phyloP scores from a whole-genome alignment of 345 rosid species.

The Noccaea bulbosa region DNA sequence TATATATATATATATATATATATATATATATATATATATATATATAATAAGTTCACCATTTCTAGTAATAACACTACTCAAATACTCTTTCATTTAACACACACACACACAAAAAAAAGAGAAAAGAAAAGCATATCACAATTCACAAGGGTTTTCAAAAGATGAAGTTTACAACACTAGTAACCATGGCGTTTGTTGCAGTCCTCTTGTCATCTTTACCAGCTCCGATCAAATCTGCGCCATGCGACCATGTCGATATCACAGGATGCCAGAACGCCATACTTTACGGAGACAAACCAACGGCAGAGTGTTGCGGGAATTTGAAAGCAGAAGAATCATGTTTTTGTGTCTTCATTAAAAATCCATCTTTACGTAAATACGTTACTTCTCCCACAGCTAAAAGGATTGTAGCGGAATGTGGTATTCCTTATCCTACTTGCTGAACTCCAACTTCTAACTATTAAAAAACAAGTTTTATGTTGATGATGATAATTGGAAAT shows the following conservation, averaged over 20 bases:
- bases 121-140: not conserved
- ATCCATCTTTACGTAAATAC: not conserved
- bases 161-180: conserved; percentile 2
- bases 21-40: not conserved
- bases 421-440: conserved; percentile 11
- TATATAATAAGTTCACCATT: not conserved
- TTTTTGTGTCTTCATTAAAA: conserved; percentile 14
- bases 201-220: not conserved
- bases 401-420: not conserved
- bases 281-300: not conserved
- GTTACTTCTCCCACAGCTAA: not conserved
- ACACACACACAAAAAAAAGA: not conserved
- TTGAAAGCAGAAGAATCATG: conserved; percentile 18
- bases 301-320: not conserved
- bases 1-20: not conserved
- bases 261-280: conserved; percentile 12
- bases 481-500: conserved; percentile 3
- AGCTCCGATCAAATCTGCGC: not conserved
- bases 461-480: not conserved
- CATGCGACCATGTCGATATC: not conserved
- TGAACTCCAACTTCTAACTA: not conserved
- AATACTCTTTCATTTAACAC: not conserved
- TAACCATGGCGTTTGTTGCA: not conserved
- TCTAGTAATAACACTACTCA: not conserved
- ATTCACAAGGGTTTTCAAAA: not conserved